These are phyloP conservation scores for Aegilops bicornis DNA, from an alignment of 176 grass and related monocot genomes.

Conservation along the genomic window DNA sequence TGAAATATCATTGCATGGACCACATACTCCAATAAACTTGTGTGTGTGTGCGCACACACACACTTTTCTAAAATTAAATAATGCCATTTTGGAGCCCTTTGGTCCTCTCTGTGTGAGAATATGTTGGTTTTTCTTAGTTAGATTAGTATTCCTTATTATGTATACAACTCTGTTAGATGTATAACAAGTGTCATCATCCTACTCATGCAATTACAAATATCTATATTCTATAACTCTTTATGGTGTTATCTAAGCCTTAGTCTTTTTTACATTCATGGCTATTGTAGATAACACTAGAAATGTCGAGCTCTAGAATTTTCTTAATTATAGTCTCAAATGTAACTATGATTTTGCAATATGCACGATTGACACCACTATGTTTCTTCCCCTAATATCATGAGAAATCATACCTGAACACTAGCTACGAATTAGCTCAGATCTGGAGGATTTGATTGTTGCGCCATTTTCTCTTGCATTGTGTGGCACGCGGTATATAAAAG, in stretches of 20 bases:
- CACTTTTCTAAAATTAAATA: background rate
- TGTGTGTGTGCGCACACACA: no score
- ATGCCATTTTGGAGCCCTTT: background rate
- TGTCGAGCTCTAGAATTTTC: no score
- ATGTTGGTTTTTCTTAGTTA: background rate
- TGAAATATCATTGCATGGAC: background rate
- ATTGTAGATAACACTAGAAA: no score
- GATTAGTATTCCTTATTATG: background rate
- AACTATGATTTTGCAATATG: background rate
- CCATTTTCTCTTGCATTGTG: no score
- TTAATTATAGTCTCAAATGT: no score
- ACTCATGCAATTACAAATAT: no score
- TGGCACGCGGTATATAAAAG: no score
- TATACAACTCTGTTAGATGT: background rate
- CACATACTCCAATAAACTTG: no score
- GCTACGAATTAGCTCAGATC: slow-evolving; percentile 60
- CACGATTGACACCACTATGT: background rate
- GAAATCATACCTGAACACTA: slow-evolving; percentile 48
- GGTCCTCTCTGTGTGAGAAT: background rate
- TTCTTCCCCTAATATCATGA: background rate
- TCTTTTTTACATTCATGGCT: no score
- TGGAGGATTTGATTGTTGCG: background rate
- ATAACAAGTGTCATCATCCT: background rate
- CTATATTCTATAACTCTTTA: no score
- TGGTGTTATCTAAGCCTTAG: no score